Evolutionary conservation across 371 early-diverging fungal species (phyloP).

Genomic region (Syncephalastrum racemosum): DNA sequence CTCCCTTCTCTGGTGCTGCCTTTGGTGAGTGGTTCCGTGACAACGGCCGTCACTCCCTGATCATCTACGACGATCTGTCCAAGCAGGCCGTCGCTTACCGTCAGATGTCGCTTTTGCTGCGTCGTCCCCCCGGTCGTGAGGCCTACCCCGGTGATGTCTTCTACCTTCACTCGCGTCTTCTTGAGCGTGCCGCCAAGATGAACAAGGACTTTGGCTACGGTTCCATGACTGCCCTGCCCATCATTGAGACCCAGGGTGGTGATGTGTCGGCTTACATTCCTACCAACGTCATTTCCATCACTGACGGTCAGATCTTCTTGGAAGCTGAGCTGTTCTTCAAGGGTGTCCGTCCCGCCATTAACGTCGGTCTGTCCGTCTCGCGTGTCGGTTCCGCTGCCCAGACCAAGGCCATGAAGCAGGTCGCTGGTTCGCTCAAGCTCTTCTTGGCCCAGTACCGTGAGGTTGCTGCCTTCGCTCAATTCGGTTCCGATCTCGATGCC

Average conservation of each 20-base stretch:
- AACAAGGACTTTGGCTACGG: constrained; percentile 88
- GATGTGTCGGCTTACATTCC: constrained; percentile 98
- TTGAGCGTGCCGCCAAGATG: constrained; percentile 98
- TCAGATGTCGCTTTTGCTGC: constrained; percentile 95
- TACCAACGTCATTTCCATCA: constrained; percentile 98
- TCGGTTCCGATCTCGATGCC: constrained; percentile 97
- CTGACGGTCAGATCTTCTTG: constrained; percentile 90
- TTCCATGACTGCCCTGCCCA: constrained; percentile 93
- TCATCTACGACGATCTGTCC: constrained; percentile 97
- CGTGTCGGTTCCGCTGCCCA: constrained; percentile 98
- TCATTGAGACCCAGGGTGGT: constrained; percentile 98
- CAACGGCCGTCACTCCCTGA: constrained; percentile 91
- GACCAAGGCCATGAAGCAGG: constrained; percentile 98
- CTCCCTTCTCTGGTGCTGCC: constrained; percentile 95
- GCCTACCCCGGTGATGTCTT: constrained; percentile 98
- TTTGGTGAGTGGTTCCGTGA: constrained; percentile 96
- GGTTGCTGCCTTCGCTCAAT: constrained; percentile 98
- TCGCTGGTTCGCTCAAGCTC: constrained; percentile 96
- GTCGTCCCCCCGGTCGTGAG: constrained; percentile 98
- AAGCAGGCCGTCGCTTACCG: constrained; percentile 98
- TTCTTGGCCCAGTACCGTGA: constrained; percentile 98
- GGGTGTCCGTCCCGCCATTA: constrained; percentile 96
- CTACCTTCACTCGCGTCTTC: constrained; percentile 95
- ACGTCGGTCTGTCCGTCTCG: constrained; percentile 97
- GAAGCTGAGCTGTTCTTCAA: constrained; percentile 98